These are phyloP conservation scores for Zygnema circumcarinatum DNA, from an alignment of 139 green algal species.

Conservation along the genomic window DNA sequence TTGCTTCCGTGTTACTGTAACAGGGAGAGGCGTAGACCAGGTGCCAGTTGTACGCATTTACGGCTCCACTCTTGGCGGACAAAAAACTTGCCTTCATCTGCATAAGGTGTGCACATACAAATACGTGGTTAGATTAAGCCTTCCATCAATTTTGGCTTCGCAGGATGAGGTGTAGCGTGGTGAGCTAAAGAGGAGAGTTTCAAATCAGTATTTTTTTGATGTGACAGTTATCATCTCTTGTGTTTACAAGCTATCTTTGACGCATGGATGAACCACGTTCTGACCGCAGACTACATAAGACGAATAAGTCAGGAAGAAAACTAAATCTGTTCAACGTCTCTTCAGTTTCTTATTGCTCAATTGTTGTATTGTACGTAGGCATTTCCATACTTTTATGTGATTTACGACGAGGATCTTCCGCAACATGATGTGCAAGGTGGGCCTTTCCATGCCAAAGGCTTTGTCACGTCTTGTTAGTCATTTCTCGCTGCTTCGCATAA, in stretches of 20 bases:
- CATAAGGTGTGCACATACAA: constrained; percentile 66
- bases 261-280: too few relatives aligned
- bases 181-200: background rate
- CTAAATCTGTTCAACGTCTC: background rate
- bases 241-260: too few relatives aligned
- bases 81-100: constrained; percentile 89
- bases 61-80: constrained; percentile 83
- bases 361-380: constrained; percentile 64
- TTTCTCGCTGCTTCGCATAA: too few relatives aligned
- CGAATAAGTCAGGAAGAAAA: too few relatives aligned
- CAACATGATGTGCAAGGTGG: constrained; percentile 70
- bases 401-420: constrained; percentile 81
- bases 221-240: too few relatives aligned
- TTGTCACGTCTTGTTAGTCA: too few relatives aligned
- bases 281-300: too few relatives aligned
- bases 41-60: constrained; percentile 93
- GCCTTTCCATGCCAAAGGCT: constrained; percentile 60
- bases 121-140: too few relatives aligned
- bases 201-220: background rate
- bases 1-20: constrained; percentile 18
- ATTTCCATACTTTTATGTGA: constrained; percentile 94
- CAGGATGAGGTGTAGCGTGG: background rate
- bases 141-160: background rate
- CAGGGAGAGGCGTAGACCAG: constrained; percentile 62
- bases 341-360: constrained; percentile 30